phyloP scores from a whole-genome alignment of 768 basidiomycete species.

The Russula compacta region DNA sequence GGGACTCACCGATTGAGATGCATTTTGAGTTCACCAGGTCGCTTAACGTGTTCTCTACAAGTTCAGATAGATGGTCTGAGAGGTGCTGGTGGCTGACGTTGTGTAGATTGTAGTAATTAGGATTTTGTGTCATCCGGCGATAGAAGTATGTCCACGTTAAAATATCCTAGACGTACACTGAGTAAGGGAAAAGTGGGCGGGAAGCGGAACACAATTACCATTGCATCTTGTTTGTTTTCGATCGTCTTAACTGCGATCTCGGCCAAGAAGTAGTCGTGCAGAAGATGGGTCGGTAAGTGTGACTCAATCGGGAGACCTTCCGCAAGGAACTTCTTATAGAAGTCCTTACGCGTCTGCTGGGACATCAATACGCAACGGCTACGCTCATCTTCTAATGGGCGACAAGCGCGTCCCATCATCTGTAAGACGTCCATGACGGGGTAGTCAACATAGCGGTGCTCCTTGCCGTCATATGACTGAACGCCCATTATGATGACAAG shows the following conservation, averaged over 20 bases:
- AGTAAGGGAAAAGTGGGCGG: background rate
- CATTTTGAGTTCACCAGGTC: conserved; percentile 94
- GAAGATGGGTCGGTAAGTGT: conserved; percentile 76
- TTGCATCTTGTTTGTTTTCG: conserved; percentile 97
- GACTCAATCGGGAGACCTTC: conserved; percentile 98
- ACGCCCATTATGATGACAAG: conserved; percentile 99
- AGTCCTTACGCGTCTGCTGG: conserved; percentile 95
- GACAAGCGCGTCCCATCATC: conserved; percentile 99
- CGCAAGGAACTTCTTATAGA: conserved; percentile 96
- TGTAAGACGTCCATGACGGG: conserved; percentile 97
- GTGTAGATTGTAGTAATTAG: conserved; percentile 90
- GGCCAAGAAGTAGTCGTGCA: conserved; percentile 97
- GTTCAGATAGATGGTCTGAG: conserved; percentile 90
- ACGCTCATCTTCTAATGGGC: conserved; percentile 77
- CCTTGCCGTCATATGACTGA: conserved; percentile 92
- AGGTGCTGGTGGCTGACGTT: conserved; percentile 94
- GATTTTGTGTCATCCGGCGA: conserved; percentile 94
- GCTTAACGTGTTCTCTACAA: conserved; percentile 87
- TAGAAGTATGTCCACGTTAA: conserved; percentile 99
- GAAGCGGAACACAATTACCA: conserved; percentile 40
- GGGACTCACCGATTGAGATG: conserved; percentile 65
- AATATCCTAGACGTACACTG: conserved; percentile 54
- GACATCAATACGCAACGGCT: conserved; percentile 96
- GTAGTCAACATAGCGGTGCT: conserved; percentile 96
- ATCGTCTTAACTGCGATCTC: conserved; percentile 99